Base-by-base conservation (phyloP, 768 basidiomycete species). In the Tricholoma hemisulphureum region DNA sequence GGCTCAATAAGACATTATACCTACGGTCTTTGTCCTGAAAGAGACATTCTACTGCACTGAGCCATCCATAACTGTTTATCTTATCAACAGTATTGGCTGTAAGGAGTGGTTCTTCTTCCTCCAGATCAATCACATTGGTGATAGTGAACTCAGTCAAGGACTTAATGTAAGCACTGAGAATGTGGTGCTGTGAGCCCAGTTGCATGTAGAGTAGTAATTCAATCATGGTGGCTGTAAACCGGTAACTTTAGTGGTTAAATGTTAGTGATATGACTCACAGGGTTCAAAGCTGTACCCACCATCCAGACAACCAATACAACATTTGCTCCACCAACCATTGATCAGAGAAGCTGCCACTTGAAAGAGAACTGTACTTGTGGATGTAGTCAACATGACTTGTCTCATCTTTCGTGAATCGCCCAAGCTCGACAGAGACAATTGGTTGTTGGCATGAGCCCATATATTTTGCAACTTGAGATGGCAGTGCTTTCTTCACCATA, bases 51-150 rank as follows among this genome's bases (percentile, higher is more conserved):
- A 41, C 39, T 41, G 10, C 16, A 11, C 35, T 37, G 35, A 37
- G 16, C 18, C 16, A n/a, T 37, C 18, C 39, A 41, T 41, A 41
- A 41, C 10, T 6, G 5, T 41, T 9, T 1, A 41, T 6, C 39
- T 6, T 41, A 41, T 41, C 21, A 1, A 6, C 4, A 21, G 43
- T 45, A 1, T 45, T 13, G 43, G 7, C 23, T 11, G 58, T 46
- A 48, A 62, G 39, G 52, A 52, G 55, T 10, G 20, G 50, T 50
- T 64, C 57, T 52, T 16, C 6, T 34, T 57, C 60, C 61, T 64
- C 63, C 49, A 64, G 58, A 24, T 64, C 63, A 37, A 55, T 48
- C 34, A 61, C 61, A 62, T 64, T 58, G 21, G 53, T 60, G 55
- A 62, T 51, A 32, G 39, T 64, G 51, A 64, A 64, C 48, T 46